Base-by-base conservation (phyloP, 768 basidiomycete genomes). In the Neoboletus subvelutipes region DNA sequence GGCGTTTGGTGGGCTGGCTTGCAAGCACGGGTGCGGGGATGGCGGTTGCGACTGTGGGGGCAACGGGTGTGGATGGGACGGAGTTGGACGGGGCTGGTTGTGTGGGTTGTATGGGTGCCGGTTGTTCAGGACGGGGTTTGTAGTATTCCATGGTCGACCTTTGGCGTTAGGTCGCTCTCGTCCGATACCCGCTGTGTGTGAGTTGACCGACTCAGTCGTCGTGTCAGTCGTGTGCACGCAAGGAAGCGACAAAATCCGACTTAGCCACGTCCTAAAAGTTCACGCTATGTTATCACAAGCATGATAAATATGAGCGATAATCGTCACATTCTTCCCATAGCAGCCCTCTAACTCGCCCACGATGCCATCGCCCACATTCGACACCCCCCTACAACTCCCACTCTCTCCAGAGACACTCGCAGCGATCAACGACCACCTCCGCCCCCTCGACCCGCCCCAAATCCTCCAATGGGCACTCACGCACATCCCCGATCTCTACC, bases 401-500 rank as follows among this genome's bases (percentile, higher is more conserved):
- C 71, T 90, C 48, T 77, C 83, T 1, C 54, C 72, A 53, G 82
- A 81, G 50, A 77, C 86, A 57, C 80, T 96, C 39, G 74, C 76
- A 22, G 68, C 75, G 31, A 84, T 94, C 76, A 98, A 98, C 69
- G 78, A 76, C 11, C 75, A 92, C 67, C 85, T 99, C 10, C 78
- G 78, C 36, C 68, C 78, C 1, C 83, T 92, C 57, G 78, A 84
- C 0, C 93, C 97, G 1, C 87, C 92, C 62, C 82, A 93, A 59
- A 92, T 98, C 62, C 80, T 99, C 52, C 65, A 71, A 68, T 98
- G 96, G 96, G 92, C 88, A 1, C 69, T 94, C 49, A 80, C 83
- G 43, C 79, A 92, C 64, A 76, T 98, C 18, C 90, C 94, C 0
- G 80, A 81, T 8, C 77, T 98, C 20, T 86, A 85, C 73, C 96